Evolutionary conservation across 805 yeast species (phyloP).

Genomic region (Zygosaccharomyces lentus): DNA sequence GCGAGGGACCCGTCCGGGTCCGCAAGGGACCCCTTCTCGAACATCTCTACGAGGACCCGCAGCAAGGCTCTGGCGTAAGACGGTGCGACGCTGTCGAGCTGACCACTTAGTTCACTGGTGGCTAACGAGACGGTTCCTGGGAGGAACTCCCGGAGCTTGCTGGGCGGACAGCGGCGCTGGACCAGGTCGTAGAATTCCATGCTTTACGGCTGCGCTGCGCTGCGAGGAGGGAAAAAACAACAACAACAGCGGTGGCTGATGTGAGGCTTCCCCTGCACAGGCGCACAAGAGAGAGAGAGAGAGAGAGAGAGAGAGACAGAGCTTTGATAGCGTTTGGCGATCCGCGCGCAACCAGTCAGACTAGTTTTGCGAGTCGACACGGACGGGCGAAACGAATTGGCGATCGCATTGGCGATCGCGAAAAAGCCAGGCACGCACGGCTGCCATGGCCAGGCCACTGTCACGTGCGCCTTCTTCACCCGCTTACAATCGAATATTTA

Average conservation of each 20-base stretch:
- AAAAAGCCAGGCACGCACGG: no score
- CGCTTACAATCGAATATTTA: no score
- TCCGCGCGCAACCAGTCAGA: no score
- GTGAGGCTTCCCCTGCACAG: no score
- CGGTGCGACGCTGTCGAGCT: neutral
- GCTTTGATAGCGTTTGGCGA: no score
- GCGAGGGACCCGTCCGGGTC: slow-evolving; percentile 15
- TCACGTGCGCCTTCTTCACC: no score
- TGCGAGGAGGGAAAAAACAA: neutral
- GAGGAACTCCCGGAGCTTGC: slow-evolving; percentile 1
- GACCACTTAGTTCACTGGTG: neutral
- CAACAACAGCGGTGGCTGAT: no score
- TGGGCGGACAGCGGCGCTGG: slow-evolving; percentile 5
- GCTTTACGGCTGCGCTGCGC: neutral
- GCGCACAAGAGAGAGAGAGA: neutral
- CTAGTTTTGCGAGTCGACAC: no score
- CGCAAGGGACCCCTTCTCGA: slow-evolving; percentile 1
- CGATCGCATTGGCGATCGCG: no score
- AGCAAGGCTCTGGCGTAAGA: neutral
- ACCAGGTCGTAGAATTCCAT: slow-evolving; percentile 5
- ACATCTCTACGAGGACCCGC: slow-evolving; percentile 1
- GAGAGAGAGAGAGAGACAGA: no score
- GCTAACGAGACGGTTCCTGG: neutral
- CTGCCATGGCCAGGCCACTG: no score
- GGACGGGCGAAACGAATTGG: neutral